Base-by-base conservation (phyloP, 2,329 filamentous ascomycete species). In the Neoarthrinium moseri region DNA sequence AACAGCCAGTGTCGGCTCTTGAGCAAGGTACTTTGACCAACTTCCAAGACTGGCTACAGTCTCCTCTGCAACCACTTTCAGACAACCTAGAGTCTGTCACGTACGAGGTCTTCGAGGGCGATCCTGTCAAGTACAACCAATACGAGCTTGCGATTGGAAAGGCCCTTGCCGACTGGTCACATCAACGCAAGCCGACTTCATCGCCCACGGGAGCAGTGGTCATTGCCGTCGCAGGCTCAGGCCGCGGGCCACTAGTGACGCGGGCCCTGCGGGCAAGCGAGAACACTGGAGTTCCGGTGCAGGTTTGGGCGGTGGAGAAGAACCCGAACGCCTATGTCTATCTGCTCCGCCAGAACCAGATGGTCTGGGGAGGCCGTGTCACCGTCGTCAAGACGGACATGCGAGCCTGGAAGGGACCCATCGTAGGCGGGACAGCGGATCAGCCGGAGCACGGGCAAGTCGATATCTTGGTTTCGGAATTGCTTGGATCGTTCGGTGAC, bases 71-170 rank as follows among this genome's bases (percentile, higher is more conserved):
- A 64, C 94, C 94, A 0, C 76, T 99, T 12, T 92, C 92, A 0
- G 94, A 99, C 66, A 99, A 99, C 57, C 77, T 99, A 12, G 95
- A 99, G 65, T 96, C 91, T 37, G 88, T 95, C 33, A 99, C 94
- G 0, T 99, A 99, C 65, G 94, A 99, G 63, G 92, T 97, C 2
- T 99, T 99, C 59, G 94, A 99, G 65, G 95, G 95, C 56, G 95
- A 99, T 53, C 94, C 94, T 0, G 88, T 99, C 69, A 99, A 99
- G 68, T 99, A 99, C 64, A 84, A 91, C 53, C 95, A 92, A 77
- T 99, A 99, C 63, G 91, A 97, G 65, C 76, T 79, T 36, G 94
- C 94, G 12, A 86, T 95, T 46, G 81, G 82, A 4, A 82, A 88
- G 53, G 92, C 94, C 1, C 74, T 99, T 51, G 76, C 72, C 11